Evolutionary conservation across 2,329 filamentous ascomycete genomes (phyloP), one percentile per base, ranked within the genome.

Genomic region (Pseudogymnoascus sp.): DNA sequence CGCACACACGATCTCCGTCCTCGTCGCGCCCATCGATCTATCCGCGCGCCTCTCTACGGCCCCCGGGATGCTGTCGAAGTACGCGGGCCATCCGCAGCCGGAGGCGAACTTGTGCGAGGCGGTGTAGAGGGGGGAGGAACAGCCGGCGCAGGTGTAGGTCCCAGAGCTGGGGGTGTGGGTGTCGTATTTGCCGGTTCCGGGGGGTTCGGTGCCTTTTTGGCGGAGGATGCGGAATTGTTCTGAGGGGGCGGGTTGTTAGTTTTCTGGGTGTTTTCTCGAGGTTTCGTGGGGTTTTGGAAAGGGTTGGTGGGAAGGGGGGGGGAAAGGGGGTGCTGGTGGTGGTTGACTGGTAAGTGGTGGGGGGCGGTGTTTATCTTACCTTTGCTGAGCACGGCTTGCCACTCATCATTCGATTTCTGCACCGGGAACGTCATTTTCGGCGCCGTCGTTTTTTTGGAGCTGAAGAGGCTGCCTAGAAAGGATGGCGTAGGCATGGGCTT

Each of bases 71-170:
- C 89, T 93, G 77, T 99, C 95, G 74, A 93, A 99, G 78, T 97
- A 99, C 11, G 95, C 95, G 0, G 95, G 95, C 95, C 95, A 99
- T 66, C 95, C 95, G 77, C 95, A 99, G 45, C 92, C 91, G 16
- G 90, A 96, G 76, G 90, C 90, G 83, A 99, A 99, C 77, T 99
- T 99, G 78, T 96, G 93, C 67, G 83, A 83, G 29, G 95, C 93
- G 75, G 87, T 93, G 84, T 99, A 99, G 16, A 99, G 85, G 4
- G 95, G 93, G 6, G 92, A 84, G 29, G 87, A 76, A 81, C 95
- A 99, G 62, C 85, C 95, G 16, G 90, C 90, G 77, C 95, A 99
- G 54, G 82, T 86, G 79, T 97, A 99, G 63, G 91, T 84, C 64
- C 95, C 96, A 4, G 82, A 73, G 0, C 82, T 76, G 1, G 92